These are phyloP conservation scores for Drechslera avenae DNA, from an alignment of 2,329 filamentous ascomycete species.

Conservation along the genomic window DNA sequence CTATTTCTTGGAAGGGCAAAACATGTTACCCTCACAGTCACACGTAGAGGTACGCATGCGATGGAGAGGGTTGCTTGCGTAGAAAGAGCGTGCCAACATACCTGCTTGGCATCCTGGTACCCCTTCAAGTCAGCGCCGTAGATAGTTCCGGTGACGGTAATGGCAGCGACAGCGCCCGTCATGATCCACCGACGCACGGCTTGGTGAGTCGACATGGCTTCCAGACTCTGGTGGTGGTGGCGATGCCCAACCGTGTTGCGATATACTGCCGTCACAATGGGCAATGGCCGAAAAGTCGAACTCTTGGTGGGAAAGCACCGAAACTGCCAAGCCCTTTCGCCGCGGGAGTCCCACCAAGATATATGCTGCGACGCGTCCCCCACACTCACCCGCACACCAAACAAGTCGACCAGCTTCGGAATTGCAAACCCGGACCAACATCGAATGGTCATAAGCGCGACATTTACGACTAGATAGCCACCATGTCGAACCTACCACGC, in stretches of 20 bases:
- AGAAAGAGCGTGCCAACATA: constrained; percentile 35
- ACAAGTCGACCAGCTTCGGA: constrained; percentile 5
- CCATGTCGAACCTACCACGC: constrained; percentile 42
- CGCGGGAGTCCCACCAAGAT: constrained; percentile 30
- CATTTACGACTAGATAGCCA: neutral
- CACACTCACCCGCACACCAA: constrained; percentile 17
- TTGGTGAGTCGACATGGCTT: constrained; percentile 32
- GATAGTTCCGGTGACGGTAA: constrained; percentile 62
- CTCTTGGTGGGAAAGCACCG: constrained; percentile 10
- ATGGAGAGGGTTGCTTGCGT: neutral
- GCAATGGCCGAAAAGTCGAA: constrained; percentile 10
- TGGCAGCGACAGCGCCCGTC: constrained; percentile 60
- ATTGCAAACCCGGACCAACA: neutral
- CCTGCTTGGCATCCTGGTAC: constrained; percentile 58
- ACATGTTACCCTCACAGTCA: too few relatives aligned
- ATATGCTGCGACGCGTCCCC: constrained; percentile 15
- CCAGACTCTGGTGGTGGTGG: neutral
- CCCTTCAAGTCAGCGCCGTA: constrained; percentile 66
- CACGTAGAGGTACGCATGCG: too few relatives aligned
- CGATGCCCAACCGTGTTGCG: neutral
- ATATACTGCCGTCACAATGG: neutral
- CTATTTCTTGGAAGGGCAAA: neutral
- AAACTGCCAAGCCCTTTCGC: constrained; percentile 28
- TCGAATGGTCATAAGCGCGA: neutral
- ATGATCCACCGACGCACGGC: constrained; percentile 57